Evolutionary conservation across 306 rosid species (phyloP).

Genomic region (Arachis hypogaea): DNA sequence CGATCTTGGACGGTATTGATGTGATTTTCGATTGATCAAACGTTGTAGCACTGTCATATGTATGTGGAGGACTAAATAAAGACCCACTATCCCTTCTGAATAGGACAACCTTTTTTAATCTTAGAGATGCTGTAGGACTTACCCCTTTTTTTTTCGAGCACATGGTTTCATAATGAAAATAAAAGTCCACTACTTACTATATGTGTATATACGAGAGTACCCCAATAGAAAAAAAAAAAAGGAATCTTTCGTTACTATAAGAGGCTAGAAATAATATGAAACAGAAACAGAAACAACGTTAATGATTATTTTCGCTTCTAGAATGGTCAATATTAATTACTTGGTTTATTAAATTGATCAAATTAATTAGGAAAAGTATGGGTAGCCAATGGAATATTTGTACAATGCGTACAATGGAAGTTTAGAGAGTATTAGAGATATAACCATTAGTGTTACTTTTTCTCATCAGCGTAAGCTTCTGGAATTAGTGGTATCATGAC

Average conservation of each 20-base stretch:
- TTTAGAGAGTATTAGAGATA: no score
- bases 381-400: no score
- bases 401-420: no score
- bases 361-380: no score
- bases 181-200: background rate
- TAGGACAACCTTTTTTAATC: background rate
- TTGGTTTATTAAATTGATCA: background rate
- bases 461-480: no score
- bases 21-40: constrained; percentile 28
- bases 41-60: background rate
- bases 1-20: background rate
- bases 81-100: background rate
- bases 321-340: background rate
- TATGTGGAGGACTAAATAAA: background rate
- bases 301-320: background rate
- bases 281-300: background rate
- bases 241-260: background rate
- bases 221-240: no score
- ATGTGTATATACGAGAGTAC: no score
- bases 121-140: background rate
- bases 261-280: no score
- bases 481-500: no score
- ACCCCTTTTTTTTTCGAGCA: background rate
- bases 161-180: background rate
- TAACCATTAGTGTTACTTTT: no score